Evolutionary conservation across 169 alveolate species (phyloP), one percentile per base, ranked within the genome.

Genomic region (Theileria annulata): DNA sequence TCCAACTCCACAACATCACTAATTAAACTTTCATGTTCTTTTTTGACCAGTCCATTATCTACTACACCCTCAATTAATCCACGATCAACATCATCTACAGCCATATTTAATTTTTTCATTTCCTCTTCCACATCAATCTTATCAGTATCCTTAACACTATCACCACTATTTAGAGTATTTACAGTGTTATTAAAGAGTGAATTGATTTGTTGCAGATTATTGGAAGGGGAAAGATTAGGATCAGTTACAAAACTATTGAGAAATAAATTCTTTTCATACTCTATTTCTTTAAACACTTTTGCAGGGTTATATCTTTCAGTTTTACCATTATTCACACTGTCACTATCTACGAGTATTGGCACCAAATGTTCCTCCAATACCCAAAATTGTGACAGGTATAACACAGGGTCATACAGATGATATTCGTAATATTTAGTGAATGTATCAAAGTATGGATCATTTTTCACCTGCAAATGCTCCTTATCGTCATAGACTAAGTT

Each of bases 321-420:
- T 1, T 42, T 42, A 42, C 51, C 51, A 8, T 42, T 42, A 21
- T 12, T 8, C 5, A 27, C 8, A 25, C 27, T 15, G 9, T 70
- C 78, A 42, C n/a, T n/a, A n/a, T 42, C 51, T 10, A 42, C 13
- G 51, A 42, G 51, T n/a, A 73, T 23, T 27, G 51, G 80, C 12
- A 73, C 77, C 33, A 73, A 75, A 64, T 83, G 85, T 37, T 83
- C 90, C 56, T 75, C 86, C 33, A 83, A 47, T 9, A 76, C 81
- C 90, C 90, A 83, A 33, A 83, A 83, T 70, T 76, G 90, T n/a
- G 90, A 83, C 42, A 83, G 69, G 71, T 60, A 54, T 30, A 83
- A 8, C 68, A 37, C 31, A 2, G 90, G 90, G 78, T 83, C 90
- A 47, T 70, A 83, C 27, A 83, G 75, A 12, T 71, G 35, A 33